Evolutionary conservation across 805 yeast genomes (phyloP), one percentile per base, ranked within the genome.

Genomic region (Kodamaea jinghongensis): DNA sequence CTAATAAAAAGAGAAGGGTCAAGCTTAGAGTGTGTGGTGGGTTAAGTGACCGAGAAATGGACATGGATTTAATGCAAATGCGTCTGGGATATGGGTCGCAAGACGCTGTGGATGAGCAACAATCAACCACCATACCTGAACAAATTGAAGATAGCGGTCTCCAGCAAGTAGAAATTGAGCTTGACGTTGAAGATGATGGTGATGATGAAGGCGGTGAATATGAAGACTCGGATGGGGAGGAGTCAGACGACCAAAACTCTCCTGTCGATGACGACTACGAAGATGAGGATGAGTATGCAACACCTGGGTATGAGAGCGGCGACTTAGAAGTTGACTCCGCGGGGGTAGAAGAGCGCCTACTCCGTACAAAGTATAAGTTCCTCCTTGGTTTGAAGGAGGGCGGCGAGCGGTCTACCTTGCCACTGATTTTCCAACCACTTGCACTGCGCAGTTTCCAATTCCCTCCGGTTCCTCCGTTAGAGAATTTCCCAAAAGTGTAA

Each of bases 381-480:
- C 38, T 34, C 35, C 31, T 38, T 38, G 41, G 37, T 39, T 41
- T 15, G 48, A 36, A 30, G 40, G 12, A 17, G 11, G 41, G 36
- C 12, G 16, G n/a, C n/a, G 10, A 34, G n/a, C 26, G 41, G 17
- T 17, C 23, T 4, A 34, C 15, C 15, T 28, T 38, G n/a, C 41
- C 41, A 1, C 6, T 10, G 22, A 34, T 28, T 2, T 28, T 38
- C 14, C 41, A 38, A 15, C 34, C 36, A 2, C 10, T 27, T 12
- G 27, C 36, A 17, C 28, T 20, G 17, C 34, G 38, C 11, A 25
- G 27, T 31, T 38, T 43, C 28, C 38, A 37, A 3, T 36, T 31
- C 31, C 46, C 46, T 33, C 47, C 41, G n/a, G 31, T 58, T 15
- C 65, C 64, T 8, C 58, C 63, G 1, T 31, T 58, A 16, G 62